phyloP scores from a whole-genome alignment of 2,329 filamentous ascomycete genomes.

The Diaporthe batatas region DNA sequence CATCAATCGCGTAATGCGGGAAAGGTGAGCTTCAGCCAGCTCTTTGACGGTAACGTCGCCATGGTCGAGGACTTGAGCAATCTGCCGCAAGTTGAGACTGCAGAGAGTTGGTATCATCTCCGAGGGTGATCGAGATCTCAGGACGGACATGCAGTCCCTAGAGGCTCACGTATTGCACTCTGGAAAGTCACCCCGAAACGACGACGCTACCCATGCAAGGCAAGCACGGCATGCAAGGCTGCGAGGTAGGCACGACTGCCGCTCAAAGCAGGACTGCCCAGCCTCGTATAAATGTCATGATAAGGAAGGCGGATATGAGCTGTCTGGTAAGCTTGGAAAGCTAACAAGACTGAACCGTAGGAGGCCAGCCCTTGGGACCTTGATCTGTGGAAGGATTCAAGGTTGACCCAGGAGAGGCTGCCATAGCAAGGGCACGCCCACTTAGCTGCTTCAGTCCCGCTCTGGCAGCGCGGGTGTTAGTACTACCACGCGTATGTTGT shows the following conservation, averaged over 20 bases:
- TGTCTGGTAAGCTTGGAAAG: neutral
- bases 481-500: no score
- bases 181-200: no score
- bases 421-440: neutral
- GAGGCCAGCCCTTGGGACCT: no score
- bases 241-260: neutral
- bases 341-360: no score
- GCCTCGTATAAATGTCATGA: neutral
- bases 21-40: conserved; percentile 1
- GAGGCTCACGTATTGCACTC: no score
- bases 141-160: neutral
- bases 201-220: neutral
- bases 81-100: neutral
- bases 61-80: conserved; percentile 3
- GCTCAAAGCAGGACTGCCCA: no score
- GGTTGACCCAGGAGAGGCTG: no score
- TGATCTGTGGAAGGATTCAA: no score
- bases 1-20: neutral
- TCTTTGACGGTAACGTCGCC: conserved; percentile 6
- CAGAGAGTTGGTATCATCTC: neutral
- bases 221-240: neutral
- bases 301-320: neutral
- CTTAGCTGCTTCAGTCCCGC: neutral
- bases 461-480: neutral
- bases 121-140: neutral